Base-by-base conservation (phyloP, 305 asterid genomes). In the Salvia sclarea region DNA sequence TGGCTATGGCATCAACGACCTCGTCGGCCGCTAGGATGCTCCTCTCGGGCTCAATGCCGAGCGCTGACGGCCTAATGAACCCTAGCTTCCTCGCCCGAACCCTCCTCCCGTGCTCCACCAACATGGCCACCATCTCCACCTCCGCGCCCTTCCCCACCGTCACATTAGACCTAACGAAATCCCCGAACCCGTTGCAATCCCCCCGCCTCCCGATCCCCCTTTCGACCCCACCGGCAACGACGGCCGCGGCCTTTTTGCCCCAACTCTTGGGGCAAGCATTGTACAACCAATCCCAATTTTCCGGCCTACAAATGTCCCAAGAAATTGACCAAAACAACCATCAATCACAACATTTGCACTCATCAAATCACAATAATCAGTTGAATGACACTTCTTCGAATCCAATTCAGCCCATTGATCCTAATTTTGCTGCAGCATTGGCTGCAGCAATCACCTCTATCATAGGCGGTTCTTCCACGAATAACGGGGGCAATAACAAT, bases 101-200 rank as follows among this genome's bases (percentile, higher is more conserved):
- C 0, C 84, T 90, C 50, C 84, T 92, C 47, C 95, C 95, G 12
- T 84, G 82, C 58, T 83, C 96, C 48, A 74, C 95, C 9, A 84
- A 77, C 81, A 75, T 85, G 89, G 97, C 97, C 22, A 86, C 98
- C 0, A 90, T 93, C 33, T 93, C 97, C 0, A 95, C 98, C 3
- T 86, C 98, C 0, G 97, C 97, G 4, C 98, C 98, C 0, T 90
- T 90, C 18, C 97, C 97, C 5, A 88, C 97, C 4, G 88, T 93
- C 54, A 90, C 96, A 48, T 70, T 93, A 66, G 98, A 93, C 88
- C 88, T 93, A 11, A 90, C 98, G 0, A 88, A 87, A 76, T 72
- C 83, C 55, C 87, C 94, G 0, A 90, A 90, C 71, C 86, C 91
- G 0, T 14, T 75, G 20, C 97, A 80, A 49, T 77, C 76, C 3